Evolutionary conservation across 2,329 filamentous ascomycete species (phyloP), one percentile per base, ranked within the genome.

Genomic region (Talaromyces sp.): DNA sequence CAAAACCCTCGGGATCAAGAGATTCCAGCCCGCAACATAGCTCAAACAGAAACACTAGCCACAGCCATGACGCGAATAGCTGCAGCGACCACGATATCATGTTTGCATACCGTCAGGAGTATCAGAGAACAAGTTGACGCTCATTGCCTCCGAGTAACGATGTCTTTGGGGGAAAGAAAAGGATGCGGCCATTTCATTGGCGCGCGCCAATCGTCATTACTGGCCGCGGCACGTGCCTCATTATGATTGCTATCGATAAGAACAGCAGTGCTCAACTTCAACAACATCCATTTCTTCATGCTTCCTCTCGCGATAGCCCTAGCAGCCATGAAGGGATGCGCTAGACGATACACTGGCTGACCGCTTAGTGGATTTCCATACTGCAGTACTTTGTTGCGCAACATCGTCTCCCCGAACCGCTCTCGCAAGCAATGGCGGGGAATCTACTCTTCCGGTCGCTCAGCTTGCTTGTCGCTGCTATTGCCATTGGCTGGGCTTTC

Each of bases 1-100:
- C 57, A 33, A 65, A 65, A 2, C 24, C 57, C 24, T 61, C 13
- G 1, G 45, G 35, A 39, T 62, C 63, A 47, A 60, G 52, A 31
- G 19, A 47, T 3, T 19, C 39, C 24, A 16, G 39, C 19, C 47
- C 57, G 13, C 24, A 39, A 24, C 57, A 60, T 19, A 49, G 13
- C 19, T 54, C n/a, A 22, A 61, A 22, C 0, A 57, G 6, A 39
- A 35, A 6, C 16, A 65, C n/a, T 24, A 65, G n/a, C 37, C 24
- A 39, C 24, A 65, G n/a, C 37, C 56, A 60, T 27, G 14, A 16
- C 9, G 3, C 24, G 16, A 50, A 19, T n/a, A 10, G 54, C 4
- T 10, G 37, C 14, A 41, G 9, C 33, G 22, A 41, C 31, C 11
- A 22, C 22, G 16, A 11, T 19, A 27, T 52, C 60, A 62, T 62